Conservation (phyloP, 2,329 filamentous ascomycete species). For the Madurella mycetomatis region DNA sequence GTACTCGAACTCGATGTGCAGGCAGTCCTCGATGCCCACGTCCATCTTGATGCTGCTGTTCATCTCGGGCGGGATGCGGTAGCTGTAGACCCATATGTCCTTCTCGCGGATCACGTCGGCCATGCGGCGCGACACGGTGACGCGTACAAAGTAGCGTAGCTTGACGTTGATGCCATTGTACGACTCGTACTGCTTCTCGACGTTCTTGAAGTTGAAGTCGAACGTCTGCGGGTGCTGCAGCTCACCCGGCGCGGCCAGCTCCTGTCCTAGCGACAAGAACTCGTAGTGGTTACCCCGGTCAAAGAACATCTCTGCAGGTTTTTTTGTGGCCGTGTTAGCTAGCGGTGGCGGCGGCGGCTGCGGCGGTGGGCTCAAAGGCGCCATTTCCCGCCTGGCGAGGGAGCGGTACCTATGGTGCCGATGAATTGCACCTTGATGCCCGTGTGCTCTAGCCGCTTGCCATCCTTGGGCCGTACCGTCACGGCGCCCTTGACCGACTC, state of each 20-base stretch:
- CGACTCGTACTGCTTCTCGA: conserved; percentile 99
- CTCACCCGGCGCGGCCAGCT: conserved; percentile 93
- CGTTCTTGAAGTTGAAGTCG: conserved; percentile 99
- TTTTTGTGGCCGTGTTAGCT: background rate
- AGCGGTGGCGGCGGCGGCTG: background rate
- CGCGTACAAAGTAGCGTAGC: conserved; percentile 94
- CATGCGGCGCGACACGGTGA: conserved; percentile 95
- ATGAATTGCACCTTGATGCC: conserved; percentile 99
- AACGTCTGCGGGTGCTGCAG: conserved; percentile 98
- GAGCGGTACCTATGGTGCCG: conserved; percentile 77
- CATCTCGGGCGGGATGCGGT: conserved; percentile 95
- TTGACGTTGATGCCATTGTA: conserved; percentile 99
- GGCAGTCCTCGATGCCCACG: conserved; percentile 96
- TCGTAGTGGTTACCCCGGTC: conserved; percentile 99
- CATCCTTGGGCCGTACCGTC: conserved; percentile 93
- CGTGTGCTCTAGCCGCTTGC: conserved; percentile 94
- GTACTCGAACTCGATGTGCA: conserved; percentile 99
- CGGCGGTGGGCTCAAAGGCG: background rate
- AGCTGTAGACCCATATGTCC: conserved; percentile 99
- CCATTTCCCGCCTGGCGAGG: background rate
- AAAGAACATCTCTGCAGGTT: conserved; percentile 88
- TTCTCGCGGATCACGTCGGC: conserved; percentile 97
- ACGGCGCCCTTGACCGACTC: conserved; percentile 97
- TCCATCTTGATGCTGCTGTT: conserved; percentile 99
- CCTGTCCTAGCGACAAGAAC: conserved; percentile 94